Conservation (phyloP, 2,329 filamentous ascomycete genomes). For the Graphium sp. region DNA sequence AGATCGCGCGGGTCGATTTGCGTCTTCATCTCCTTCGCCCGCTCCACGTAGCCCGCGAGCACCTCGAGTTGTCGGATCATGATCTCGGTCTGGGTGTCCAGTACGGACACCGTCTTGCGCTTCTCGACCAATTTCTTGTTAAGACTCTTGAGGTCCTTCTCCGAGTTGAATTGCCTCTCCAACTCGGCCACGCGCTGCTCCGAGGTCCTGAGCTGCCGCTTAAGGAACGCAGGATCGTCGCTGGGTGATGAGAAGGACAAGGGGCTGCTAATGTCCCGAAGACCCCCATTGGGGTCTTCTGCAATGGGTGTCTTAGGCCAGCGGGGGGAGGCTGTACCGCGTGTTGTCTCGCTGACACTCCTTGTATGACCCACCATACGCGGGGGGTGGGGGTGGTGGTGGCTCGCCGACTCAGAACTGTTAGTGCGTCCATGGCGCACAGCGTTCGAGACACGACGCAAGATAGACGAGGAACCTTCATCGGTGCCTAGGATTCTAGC, state of each 20-base stretch:
- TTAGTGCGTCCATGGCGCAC: conserved; percentile 84
- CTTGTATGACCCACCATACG: conserved; percentile 36
- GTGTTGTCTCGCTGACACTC: conserved; percentile 51
- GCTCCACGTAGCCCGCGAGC: conserved; percentile 73
- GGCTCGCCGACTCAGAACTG: conserved; percentile 42
- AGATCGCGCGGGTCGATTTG: conserved; percentile 67
- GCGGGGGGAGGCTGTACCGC: conserved; percentile 45
- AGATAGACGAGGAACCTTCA: conserved; percentile 60
- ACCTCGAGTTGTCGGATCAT: conserved; percentile 86
- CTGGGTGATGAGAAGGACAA: conserved; percentile 35
- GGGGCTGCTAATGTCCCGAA: conserved; percentile 55
- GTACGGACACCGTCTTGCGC: conserved; percentile 82
- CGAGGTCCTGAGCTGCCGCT: conserved; percentile 62
- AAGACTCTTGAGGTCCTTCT: conserved; percentile 53
- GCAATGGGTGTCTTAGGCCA: conserved; percentile 52
- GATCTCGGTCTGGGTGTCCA: conserved; percentile 90
- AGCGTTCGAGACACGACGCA: conserved; percentile 81
- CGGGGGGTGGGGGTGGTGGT: conserved; percentile 16
- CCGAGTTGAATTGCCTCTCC: conserved; percentile 55
- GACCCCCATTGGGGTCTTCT: conserved; percentile 32
- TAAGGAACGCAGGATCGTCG: conserved; percentile 51
- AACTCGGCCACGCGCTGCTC: conserved; percentile 79
- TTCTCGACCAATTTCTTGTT: conserved; percentile 86
- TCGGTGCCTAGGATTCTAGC: conserved; percentile 70
- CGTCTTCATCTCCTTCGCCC: conserved; percentile 66